These are phyloP conservation scores for Magnusiomyces ingens DNA, from an alignment of 1,139 yeast genomes.

Conservation along the genomic window DNA sequence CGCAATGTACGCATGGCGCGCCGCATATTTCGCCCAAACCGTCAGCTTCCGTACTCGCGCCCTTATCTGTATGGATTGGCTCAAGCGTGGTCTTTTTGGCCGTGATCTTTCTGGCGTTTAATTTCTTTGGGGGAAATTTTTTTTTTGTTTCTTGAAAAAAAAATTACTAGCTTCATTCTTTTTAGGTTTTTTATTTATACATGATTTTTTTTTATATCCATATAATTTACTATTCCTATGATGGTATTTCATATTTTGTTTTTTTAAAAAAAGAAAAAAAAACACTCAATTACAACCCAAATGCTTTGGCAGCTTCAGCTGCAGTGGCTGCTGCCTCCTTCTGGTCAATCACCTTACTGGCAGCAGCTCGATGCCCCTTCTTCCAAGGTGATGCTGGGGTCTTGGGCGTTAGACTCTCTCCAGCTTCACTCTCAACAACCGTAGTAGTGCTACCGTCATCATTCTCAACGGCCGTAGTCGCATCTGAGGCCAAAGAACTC, in stretches of 20 bases:
- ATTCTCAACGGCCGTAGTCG: too few species aligned
- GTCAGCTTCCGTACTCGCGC: conserved; percentile 55
- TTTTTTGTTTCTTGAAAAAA: too few species aligned
- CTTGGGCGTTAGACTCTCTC: too few species aligned
- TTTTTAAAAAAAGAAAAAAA: background rate
- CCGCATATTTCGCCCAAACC: conserved; percentile 57
- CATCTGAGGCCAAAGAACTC: too few species aligned
- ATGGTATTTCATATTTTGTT: too few species aligned
- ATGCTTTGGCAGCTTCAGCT: conserved; percentile 8
- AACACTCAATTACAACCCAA: background rate
- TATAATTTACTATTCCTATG: too few species aligned
- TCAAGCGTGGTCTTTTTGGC: conserved; percentile 56
- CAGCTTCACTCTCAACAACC: too few species aligned
- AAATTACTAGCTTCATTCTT: background rate
- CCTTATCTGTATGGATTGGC: conserved; percentile 54
- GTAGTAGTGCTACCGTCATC: too few species aligned
- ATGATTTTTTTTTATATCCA: too few species aligned
- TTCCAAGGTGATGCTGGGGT: too few species aligned
- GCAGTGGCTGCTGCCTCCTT: conserved; percentile 6
- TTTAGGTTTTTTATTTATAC: background rate
- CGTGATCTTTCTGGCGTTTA: conserved; percentile 43
- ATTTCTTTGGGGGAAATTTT: background rate
- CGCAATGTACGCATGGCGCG: conserved; percentile 63
- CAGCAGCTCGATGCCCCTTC: background rate
- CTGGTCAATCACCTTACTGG: conserved; percentile 1